Conservation (phyloP, 2,329 filamentous ascomycete genomes). For the Botryotinia globosa region DNA sequence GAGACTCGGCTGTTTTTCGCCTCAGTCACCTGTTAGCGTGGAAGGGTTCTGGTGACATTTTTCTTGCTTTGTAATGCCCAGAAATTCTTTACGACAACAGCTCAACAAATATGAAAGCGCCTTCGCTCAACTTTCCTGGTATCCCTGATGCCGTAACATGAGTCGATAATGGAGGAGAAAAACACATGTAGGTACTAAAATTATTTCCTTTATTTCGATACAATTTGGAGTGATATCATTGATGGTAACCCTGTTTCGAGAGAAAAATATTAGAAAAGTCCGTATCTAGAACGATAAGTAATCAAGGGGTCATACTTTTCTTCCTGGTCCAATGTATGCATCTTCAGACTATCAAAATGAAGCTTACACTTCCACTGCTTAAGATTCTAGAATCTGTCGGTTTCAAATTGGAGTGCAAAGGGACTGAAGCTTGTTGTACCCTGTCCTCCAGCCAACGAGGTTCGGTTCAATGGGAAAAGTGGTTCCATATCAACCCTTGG, state of each 20-base stretch:
- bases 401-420: neutral
- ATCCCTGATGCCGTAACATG: neutral
- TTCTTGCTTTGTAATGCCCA: too few species aligned
- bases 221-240: accelerated
- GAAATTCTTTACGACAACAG: too few species aligned
- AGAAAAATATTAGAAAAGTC: neutral
- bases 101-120: neutral
- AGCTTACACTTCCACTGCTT: neutral
- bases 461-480: too few species aligned
- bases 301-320: neutral
- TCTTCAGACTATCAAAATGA: neutral
- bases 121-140: neutral
- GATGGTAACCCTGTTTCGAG: neutral
- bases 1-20: too few species aligned
- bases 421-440: accelerated
- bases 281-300: neutral
- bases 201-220: neutral
- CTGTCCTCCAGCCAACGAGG: neutral
- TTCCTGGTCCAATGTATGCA: neutral
- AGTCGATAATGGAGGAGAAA: neutral
- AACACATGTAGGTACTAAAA: neutral
- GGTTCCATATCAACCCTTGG: too few species aligned
- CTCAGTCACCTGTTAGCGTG: too few species aligned
- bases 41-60: too few species aligned
- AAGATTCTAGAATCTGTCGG: neutral